Evolutionary conservation across 495 filamentous ascomycete species (phyloP).

Genomic region (Penicillium flavigenum): DNA sequence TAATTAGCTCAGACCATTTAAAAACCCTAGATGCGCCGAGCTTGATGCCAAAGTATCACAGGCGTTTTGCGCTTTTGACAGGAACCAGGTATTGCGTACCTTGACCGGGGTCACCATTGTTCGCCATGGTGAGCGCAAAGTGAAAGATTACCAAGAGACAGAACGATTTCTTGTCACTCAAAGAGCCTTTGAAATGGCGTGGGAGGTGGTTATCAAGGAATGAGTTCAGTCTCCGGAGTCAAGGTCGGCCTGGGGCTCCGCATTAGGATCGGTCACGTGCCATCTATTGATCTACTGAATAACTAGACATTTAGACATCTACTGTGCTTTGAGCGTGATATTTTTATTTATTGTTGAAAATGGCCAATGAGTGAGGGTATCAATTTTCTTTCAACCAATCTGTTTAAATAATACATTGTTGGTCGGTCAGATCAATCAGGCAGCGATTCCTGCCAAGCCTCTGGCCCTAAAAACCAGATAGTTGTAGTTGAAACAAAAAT

Average conservation of each 20-base stretch:
- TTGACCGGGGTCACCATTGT: slow-evolving; percentile 40
- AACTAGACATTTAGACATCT: not conserved
- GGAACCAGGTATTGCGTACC: slow-evolving; percentile 27
- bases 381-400: not conserved
- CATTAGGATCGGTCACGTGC: slow-evolving; percentile 41
- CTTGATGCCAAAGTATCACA: slow-evolving; percentile 7
- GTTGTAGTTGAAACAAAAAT: slow-evolving; percentile 3
- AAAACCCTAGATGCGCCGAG: not conserved
- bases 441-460: not conserved
- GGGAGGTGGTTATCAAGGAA: slow-evolving; percentile 10
- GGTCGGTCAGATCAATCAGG: not conserved
- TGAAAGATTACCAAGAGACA: slow-evolving; percentile 4
- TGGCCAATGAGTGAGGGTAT: not conserved
- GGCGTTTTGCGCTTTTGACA: slow-evolving; percentile 8
- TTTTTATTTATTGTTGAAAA: not conserved
- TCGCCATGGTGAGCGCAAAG: slow-evolving; percentile 35
- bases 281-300: not conserved
- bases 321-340: not conserved
- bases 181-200: slow-evolving; percentile 1
- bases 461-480: not conserved
- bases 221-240: slow-evolving; percentile 21
- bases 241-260: slow-evolving; percentile 37
- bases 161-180: slow-evolving; percentile 10
- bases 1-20: slow-evolving; percentile 18
- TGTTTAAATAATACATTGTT: not conserved